Evolutionary conservation across 202 grass and related monocot genomes (phyloP).

Genomic region (Saccharum hybrid): DNA sequence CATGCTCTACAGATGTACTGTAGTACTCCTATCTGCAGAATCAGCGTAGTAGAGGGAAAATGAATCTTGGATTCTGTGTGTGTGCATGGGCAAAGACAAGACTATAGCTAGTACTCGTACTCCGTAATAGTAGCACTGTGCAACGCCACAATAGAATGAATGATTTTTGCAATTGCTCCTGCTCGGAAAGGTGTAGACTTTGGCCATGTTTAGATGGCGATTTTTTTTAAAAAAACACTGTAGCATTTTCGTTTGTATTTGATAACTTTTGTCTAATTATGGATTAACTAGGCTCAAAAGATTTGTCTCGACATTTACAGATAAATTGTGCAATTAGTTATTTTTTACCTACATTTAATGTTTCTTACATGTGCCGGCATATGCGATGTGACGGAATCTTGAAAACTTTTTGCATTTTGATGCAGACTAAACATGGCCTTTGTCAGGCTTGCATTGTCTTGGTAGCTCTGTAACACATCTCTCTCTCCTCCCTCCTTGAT

Average conservation of each 20-base stretch:
- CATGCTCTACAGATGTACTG: conserved; percentile 3
- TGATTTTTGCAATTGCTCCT: conserved; percentile 43
- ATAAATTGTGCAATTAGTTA: too few relatives aligned
- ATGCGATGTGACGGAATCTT: too few relatives aligned
- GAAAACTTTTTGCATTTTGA: too few relatives aligned
- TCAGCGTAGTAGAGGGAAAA: neutral
- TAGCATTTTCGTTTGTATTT: too few relatives aligned
- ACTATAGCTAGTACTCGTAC: neutral
- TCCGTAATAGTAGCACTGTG: conserved; percentile 20
- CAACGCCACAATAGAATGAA: conserved; percentile 12
- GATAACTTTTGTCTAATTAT: too few relatives aligned
- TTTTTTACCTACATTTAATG: too few relatives aligned
- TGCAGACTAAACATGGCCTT: too few relatives aligned
- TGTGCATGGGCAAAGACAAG: conserved; percentile 29
- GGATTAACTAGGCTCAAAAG: too few relatives aligned
- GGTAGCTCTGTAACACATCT: neutral
- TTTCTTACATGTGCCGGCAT: too few relatives aligned
- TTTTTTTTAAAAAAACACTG: too few relatives aligned
- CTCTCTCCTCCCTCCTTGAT: neutral
- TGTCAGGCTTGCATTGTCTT: neutral
- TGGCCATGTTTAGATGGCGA: too few relatives aligned
- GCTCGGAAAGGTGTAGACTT: conserved; percentile 26
- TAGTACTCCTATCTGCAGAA: neutral
- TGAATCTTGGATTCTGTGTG: conserved; percentile 3
- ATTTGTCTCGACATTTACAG: too few relatives aligned